These are phyloP conservation scores for Coemansia sp. DNA, from an alignment of 192 early-diverging fungal genomes.

Conservation along the genomic window DNA sequence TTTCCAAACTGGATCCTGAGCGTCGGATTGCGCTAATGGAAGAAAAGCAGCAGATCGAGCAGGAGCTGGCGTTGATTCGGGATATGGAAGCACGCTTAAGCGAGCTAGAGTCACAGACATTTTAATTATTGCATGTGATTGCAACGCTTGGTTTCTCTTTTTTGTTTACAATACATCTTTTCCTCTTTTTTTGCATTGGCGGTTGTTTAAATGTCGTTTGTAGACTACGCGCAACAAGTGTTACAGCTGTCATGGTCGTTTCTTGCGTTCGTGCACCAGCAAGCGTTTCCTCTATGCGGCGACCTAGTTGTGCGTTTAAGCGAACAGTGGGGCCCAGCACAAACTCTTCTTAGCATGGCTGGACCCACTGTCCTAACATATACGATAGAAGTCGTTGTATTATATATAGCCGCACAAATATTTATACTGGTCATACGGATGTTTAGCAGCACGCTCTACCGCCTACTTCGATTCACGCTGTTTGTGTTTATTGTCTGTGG, in stretches of 20 bases:
- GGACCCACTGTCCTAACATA: conserved; percentile 22
- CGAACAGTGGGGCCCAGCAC: conserved; percentile 32
- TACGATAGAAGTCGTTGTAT: conserved; percentile 16
- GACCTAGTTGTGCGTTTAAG: conserved; percentile 11
- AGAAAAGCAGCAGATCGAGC: conserved; percentile 78
- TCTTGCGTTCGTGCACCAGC: conserved; percentile 15
- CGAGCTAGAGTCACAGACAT: conserved; percentile 28
- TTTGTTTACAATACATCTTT: conserved; percentile 10
- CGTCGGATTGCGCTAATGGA: conserved; percentile 84
- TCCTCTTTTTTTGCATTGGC: neutral
- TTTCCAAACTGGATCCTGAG: conserved; percentile 85
- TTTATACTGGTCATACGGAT: conserved; percentile 13
- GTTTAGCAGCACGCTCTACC: conserved; percentile 45
- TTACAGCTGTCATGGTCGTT: conserved; percentile 11
- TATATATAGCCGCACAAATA: conserved; percentile 16
- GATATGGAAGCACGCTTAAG: conserved; percentile 41
- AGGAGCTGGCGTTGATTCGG: conserved; percentile 34
- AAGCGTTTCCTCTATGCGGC: conserved; percentile 28
- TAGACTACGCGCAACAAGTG: conserved; percentile 23
- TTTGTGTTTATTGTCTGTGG: conserved; percentile 10
- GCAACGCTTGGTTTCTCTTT: neutral
- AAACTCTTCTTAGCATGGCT: conserved; percentile 13
- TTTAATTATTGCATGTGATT: neutral
- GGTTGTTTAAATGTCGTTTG: conserved; percentile 20
- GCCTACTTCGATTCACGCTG: conserved; percentile 24